Evolutionary conservation across 2,329 filamentous ascomycete species (phyloP).

Genomic region (Penicillium sp.): DNA sequence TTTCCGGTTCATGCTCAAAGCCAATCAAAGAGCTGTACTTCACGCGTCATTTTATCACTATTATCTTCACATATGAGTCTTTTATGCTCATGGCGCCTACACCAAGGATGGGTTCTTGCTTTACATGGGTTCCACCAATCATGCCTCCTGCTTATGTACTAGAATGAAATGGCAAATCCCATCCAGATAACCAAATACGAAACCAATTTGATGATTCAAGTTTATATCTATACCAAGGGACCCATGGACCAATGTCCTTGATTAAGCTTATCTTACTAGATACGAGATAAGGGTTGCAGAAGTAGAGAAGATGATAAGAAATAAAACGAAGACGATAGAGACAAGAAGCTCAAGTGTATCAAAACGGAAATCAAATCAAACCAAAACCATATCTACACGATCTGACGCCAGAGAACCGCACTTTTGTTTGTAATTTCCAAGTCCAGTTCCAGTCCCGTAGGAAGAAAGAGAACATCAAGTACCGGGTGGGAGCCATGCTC

Average conservation of each 20-base stretch:
- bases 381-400: slow-evolving; percentile 30
- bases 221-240: background rate
- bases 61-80: background rate
- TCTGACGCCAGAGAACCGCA: slow-evolving; percentile 24
- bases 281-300: background rate
- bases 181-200: background rate
- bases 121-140: slow-evolving; percentile 3
- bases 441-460: slow-evolving; percentile 16
- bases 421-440: slow-evolving; percentile 24
- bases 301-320: background rate
- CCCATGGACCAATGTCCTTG: background rate
- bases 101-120: slow-evolving; percentile 18
- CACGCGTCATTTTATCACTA: slow-evolving; percentile 5
- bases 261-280: background rate
- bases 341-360: slow-evolving; percentile 9
- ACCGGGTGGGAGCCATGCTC: background rate
- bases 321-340: slow-evolving; percentile 1
- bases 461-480: slow-evolving; percentile 12
- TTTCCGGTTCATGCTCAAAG: background rate
- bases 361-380: slow-evolving; percentile 18
- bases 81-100: slow-evolving; percentile 26
- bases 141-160: slow-evolving; percentile 21
- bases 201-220: slow-evolving; percentile 1
- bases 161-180: slow-evolving; percentile 21
- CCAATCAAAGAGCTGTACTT: background rate